phyloP scores from a whole-genome alignment of 345 rosid genomes.

The Anacardium occidentale region DNA sequence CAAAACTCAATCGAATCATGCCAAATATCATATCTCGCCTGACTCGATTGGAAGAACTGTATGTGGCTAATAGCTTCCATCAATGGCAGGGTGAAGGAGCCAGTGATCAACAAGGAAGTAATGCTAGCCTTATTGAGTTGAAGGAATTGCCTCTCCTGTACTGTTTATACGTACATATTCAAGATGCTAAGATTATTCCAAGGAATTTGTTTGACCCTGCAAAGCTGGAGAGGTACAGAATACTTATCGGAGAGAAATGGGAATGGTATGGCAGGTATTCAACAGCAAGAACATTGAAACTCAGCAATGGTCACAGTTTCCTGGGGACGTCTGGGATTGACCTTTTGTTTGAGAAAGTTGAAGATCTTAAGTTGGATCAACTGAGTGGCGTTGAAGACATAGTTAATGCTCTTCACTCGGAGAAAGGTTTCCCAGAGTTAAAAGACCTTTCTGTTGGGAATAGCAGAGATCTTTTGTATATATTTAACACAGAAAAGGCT shows the following conservation, averaged over 20 bases:
- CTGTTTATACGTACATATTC: not conserved
- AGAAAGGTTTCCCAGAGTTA: not conserved
- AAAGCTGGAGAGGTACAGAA: not conserved
- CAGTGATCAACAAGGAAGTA: not conserved
- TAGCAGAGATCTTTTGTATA: not conserved
- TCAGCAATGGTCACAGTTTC: not conserved
- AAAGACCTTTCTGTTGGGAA: not conserved
- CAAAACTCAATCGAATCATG: too few species aligned
- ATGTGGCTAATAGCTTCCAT: not conserved
- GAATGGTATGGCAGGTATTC: not conserved
- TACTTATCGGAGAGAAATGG: not conserved
- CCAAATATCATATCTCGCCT: not conserved
- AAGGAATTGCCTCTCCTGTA: not conserved
- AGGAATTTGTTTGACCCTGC: too few species aligned
- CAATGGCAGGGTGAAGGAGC: not conserved
- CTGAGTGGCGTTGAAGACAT: not conserved
- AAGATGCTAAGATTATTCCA: not conserved
- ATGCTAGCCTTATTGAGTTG: not conserved
- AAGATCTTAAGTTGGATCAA: not conserved
- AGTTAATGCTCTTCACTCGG: not conserved
- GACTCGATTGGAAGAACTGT: not conserved
- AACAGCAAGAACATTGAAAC: not conserved
- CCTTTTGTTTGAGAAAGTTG: not conserved
- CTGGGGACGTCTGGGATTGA: not conserved
- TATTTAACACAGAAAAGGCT: not conserved